phyloP scores from a whole-genome alignment of 495 filamentous ascomycete species.

The Cercophora samala region DNA sequence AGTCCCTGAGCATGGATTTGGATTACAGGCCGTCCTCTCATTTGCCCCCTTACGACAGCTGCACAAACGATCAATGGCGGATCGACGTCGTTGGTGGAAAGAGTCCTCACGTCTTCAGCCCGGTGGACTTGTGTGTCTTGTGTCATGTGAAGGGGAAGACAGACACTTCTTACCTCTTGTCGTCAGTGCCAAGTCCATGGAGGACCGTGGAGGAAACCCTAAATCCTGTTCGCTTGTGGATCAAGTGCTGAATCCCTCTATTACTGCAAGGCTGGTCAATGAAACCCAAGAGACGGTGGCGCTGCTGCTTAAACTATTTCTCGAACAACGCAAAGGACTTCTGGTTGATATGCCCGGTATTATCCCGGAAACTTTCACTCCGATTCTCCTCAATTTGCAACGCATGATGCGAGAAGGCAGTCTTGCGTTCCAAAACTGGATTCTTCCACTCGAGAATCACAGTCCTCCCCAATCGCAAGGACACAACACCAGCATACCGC shows the following conservation, averaged over 20 bases:
- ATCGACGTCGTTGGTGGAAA: conserved; percentile 59
- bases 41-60: conserved; percentile 50
- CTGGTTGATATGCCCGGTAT: conserved; percentile 33
- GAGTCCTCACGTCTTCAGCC: conserved; percentile 52
- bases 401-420: conserved; percentile 23
- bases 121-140: conserved; percentile 57
- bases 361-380: conserved; percentile 33
- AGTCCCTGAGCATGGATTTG: conserved; percentile 37
- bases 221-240: conserved; percentile 17
- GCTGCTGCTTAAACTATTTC: conserved; percentile 11
- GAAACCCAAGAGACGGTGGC: background rate
- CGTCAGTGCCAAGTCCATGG: conserved; percentile 40
- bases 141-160: conserved; percentile 36
- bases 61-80: conserved; percentile 24
- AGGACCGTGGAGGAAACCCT: background rate
- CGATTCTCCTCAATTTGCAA: conserved; percentile 35
- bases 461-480: too few species aligned
- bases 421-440: conserved; percentile 24
- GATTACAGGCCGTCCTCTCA: conserved; percentile 50
- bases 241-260: background rate
- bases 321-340: conserved; percentile 9
- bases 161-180: conserved; percentile 50
- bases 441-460: conserved; percentile 35
- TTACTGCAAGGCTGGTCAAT: conserved; percentile 9
- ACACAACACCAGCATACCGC: too few species aligned